These are phyloP conservation scores for Tuber magnatum DNA, from an alignment of 495 filamentous ascomycete species.

Conservation along the genomic window DNA sequence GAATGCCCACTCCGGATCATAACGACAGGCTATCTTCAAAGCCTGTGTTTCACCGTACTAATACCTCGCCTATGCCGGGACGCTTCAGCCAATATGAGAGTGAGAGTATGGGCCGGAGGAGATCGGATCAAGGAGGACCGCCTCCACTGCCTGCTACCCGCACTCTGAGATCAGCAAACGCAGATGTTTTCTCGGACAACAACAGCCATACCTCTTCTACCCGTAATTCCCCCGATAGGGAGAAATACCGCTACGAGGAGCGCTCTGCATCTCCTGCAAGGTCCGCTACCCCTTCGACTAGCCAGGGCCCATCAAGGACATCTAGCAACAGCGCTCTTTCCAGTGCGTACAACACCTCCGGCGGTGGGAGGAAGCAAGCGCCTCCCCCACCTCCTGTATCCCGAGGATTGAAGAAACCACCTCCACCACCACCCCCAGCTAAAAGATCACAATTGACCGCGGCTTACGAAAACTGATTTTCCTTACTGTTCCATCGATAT, in stretches of 20 bases:
- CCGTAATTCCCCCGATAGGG: constrained; percentile 25
- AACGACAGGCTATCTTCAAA: constrained; percentile 24
- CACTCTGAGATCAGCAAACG: constrained; percentile 27
- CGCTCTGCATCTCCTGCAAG: constrained; percentile 28
- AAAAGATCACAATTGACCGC: constrained; percentile 30
- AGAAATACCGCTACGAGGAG: constrained; percentile 31
- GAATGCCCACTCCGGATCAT: constrained; percentile 34
- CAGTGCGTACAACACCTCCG: constrained; percentile 15
- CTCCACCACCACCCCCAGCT: constrained; percentile 39
- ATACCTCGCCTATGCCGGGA: constrained; percentile 30
- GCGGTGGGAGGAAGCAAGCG: constrained; percentile 29
- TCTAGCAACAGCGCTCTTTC: constrained; percentile 7
- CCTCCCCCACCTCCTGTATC: constrained; percentile 35
- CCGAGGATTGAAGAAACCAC: constrained; percentile 34
- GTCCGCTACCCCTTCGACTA: constrained; percentile 12
- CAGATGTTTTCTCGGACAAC: constrained; percentile 29
- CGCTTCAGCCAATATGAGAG: constrained; percentile 26
- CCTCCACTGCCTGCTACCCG: constrained; percentile 33
- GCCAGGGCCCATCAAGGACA: constrained; percentile 11
- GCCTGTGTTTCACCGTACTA: constrained; percentile 35
- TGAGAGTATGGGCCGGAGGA: constrained; percentile 33
- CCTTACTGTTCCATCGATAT: not conserved
- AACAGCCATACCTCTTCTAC: constrained; percentile 28
- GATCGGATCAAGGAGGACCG: constrained; percentile 34
- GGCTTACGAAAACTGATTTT: not conserved